phyloP scores from a whole-genome alignment of 1,284 basidiomycete genomes.

The Cryptococcus sp. region DNA sequence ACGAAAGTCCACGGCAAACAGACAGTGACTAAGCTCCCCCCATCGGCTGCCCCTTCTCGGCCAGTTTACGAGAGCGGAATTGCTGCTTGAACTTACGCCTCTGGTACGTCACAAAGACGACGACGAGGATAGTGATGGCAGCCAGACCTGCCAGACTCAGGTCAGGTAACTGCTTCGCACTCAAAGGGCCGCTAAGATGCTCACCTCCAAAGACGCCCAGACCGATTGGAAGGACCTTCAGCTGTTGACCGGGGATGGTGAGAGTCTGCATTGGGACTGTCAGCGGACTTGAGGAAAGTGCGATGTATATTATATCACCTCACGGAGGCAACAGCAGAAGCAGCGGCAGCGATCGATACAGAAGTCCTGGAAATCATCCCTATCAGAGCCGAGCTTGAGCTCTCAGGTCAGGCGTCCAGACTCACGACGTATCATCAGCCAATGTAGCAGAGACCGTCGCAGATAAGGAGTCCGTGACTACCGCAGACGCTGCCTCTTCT shows the following conservation, averaged over 20 bases:
- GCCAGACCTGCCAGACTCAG: conserved; percentile 15
- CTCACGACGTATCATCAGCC: no score
- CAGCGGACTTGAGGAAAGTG: neutral
- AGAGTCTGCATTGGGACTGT: conserved; percentile 6
- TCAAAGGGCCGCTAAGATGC: conserved; percentile 1
- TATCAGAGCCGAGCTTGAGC: no score
- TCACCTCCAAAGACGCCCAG: conserved; percentile 30
- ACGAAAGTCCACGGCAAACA: no score
- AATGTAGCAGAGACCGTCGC: no score
- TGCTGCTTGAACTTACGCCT: conserved; percentile 23
- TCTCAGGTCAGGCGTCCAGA: no score
- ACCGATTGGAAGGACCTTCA: conserved; percentile 32
- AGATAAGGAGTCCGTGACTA: no score
- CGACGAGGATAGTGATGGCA: conserved; percentile 21
- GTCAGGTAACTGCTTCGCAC: neutral
- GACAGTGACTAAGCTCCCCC: neutral
- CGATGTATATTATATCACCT: neutral
- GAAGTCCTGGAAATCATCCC: no score
- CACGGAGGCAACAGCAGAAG: conserved; percentile 7
- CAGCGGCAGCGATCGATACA: conserved; percentile 2
- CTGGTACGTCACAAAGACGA: conserved; percentile 28
- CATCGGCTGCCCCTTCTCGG: conserved; percentile 22
- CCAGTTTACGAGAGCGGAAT: conserved; percentile 24
- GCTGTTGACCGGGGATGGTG: conserved; percentile 23
- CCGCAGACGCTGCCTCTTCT: no score